Evolutionary conservation across 1,284 basidiomycete species (phyloP), one percentile per base, ranked within the genome.

Genomic region (Sporisorium exsertum): DNA sequence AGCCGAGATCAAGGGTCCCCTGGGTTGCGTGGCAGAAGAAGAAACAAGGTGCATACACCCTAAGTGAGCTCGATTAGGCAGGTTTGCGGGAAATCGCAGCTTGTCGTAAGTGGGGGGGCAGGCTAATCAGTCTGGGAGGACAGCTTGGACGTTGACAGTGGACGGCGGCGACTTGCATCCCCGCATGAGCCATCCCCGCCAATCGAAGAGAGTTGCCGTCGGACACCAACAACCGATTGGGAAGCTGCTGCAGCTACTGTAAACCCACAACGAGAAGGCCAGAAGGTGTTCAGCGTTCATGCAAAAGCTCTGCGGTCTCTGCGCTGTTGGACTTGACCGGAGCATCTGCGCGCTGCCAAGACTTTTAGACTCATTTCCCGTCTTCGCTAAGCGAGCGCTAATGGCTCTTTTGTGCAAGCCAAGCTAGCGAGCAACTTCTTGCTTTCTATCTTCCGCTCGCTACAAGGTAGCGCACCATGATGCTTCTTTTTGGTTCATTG

Each of bases 281-380:
- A 5, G 9, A 5, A 26, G 7, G 22, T 29, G 46, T 16, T 5
- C 26, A 27, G 32, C 3, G 18, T 29, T 32, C 47, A 49, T 49
- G 47, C 27, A 49, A 4, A n/a, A 16, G 16, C 29, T 9, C 27
- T 32, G 47, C 40, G 18, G 52, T 18, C 32, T 53, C 50, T 45
- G 58, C 61, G 52, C 54, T 64, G 42, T 64, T 64, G 53, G 61
- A 57, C 54, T 57, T 27, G 42, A 46, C 20, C 46, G 33, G 43
- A 16, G 47, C 16, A 7, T 15, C 16, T 27, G 26, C 12, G 46
- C 27, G 16, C 2, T 40, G 63, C 56, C 63, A 64, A 64, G 63
- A 20, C 51, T 64, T 64, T 58, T 64, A 64, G 63, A 22, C 22
- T 37, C 16, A 18, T 51, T 43, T 47, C 42, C 37, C 27, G 16